A percentile compares a stretch with the other conserved stretches of the same genome.
Evolutionary conservation across 768 basidiomycete species (phyloP).

Genomic region (Tricholomella constricta): DNA sequence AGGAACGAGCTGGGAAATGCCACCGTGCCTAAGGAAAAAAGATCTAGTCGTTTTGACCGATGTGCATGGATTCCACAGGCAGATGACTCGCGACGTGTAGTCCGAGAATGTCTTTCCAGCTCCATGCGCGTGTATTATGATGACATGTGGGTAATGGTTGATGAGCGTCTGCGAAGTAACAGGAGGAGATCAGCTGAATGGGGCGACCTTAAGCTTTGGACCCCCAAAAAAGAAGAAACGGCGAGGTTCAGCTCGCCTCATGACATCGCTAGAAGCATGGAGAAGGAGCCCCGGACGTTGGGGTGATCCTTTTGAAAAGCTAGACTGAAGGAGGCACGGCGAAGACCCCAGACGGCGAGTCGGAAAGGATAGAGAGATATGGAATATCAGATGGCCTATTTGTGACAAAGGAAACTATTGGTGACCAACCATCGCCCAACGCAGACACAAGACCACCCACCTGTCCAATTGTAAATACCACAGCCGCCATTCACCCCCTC

Average conservation of each 20-base stretch:
- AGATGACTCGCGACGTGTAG: not conserved
- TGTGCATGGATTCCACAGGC: not conserved
- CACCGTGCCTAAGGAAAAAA: not conserved
- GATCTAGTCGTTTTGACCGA: not conserved
- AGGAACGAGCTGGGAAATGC: not conserved
- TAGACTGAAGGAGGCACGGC: too few species aligned
- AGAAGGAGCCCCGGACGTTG: not conserved
- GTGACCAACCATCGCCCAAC: not conserved
- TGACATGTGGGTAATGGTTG: not conserved
- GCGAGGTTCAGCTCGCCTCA: not conserved
- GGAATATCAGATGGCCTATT: not conserved
- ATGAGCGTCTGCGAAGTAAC: not conserved
- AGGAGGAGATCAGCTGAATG: not conserved
- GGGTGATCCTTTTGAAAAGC: not conserved
- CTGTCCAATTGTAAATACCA: not conserved
- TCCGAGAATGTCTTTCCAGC: not conserved
- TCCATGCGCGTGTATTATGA: not conserved
- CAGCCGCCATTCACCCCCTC: too few species aligned
- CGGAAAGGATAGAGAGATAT: not conserved
- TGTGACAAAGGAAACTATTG: not conserved
- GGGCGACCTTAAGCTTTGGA: not conserved
- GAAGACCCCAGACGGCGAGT: not conserved
- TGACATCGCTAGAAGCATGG: not conserved
- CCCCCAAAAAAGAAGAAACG: not conserved
- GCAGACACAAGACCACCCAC: not conserved